phyloP scores from a whole-genome alignment of 768 basidiomycete genomes.

The Trametes meyenii region DNA sequence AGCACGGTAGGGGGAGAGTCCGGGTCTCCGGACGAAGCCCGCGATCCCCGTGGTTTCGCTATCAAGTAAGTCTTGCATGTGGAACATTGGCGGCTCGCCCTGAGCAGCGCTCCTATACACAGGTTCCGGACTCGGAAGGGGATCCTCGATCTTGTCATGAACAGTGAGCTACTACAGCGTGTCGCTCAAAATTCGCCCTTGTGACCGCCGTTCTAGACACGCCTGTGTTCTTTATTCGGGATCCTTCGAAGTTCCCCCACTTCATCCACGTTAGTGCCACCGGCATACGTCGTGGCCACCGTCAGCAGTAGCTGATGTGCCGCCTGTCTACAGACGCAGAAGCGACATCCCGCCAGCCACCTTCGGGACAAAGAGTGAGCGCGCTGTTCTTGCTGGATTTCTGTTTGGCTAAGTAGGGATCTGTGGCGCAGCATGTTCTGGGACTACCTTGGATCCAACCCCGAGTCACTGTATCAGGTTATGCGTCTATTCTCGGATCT shows the following conservation, averaged over 20 bases:
- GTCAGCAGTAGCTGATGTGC: not conserved
- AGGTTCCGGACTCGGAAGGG: conserved; percentile 44
- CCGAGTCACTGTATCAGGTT: conserved; percentile 49
- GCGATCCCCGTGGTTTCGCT: conserved; percentile 59
- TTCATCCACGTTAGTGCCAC: conserved; percentile 36
- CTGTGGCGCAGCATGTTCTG: conserved; percentile 36
- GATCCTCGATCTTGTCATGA: conserved; percentile 41
- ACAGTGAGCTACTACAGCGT: conserved; percentile 19
- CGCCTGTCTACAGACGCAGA: conserved; percentile 42
- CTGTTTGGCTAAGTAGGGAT: not conserved
- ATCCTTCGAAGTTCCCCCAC: conserved; percentile 54
- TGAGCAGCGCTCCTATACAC: not conserved
- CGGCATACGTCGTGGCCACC: not conserved
- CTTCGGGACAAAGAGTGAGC: conserved; percentile 41
- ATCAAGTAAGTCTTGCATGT: conserved; percentile 41
- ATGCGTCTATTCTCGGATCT: conserved; percentile 58
- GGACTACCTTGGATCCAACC: conserved; percentile 53
- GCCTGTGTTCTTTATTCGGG: conserved; percentile 52
- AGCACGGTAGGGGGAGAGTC: conserved; percentile 58
- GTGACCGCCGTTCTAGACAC: conserved; percentile 35
- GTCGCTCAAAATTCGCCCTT: not conserved
- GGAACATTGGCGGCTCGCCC: not conserved
- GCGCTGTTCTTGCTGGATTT: not conserved
- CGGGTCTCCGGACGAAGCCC: conserved; percentile 50
- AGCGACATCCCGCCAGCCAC: conserved; percentile 55